These are phyloP conservation scores for Pseudopithomyces maydicus DNA, from an alignment of 2,329 filamentous ascomycete species.

Conservation along the genomic window DNA sequence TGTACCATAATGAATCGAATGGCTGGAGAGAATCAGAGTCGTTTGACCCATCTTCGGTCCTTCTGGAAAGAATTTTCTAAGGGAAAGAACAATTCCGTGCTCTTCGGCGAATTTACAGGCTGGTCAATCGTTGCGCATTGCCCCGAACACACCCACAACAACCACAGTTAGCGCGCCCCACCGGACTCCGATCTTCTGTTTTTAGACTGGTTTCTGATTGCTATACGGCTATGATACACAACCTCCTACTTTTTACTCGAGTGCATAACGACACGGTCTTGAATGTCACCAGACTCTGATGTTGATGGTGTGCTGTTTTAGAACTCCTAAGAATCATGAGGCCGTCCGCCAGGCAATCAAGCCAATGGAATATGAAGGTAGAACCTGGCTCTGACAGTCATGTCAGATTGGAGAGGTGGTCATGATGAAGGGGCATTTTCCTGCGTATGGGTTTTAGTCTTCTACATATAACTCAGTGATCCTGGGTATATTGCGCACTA, in stretches of 20 bases:
- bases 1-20: neutral
- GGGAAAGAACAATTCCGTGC: neutral
- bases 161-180: neutral
- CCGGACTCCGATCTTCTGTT: neutral
- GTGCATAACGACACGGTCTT: neutral
- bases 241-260: neutral
- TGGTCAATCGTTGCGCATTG: neutral
- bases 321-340: no score
- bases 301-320: no score
- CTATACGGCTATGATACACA: slow-evolving; percentile 4
- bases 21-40: neutral
- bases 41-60: no score
- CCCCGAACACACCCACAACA: neutral
- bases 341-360: no score
- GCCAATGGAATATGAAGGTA: no score
- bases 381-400: no score
- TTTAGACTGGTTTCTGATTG: neutral
- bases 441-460: no score
- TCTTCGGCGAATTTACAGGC: neutral
- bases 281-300: neutral
- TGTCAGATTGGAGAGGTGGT: no score
- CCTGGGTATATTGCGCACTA: no score
- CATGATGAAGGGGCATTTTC: no score
- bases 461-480: no score
- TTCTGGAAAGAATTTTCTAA: neutral